Evolutionary conservation across 73 alveolate species (phyloP), one percentile per base, ranked within the genome.

Genomic region (Halteria grandinella): DNA sequence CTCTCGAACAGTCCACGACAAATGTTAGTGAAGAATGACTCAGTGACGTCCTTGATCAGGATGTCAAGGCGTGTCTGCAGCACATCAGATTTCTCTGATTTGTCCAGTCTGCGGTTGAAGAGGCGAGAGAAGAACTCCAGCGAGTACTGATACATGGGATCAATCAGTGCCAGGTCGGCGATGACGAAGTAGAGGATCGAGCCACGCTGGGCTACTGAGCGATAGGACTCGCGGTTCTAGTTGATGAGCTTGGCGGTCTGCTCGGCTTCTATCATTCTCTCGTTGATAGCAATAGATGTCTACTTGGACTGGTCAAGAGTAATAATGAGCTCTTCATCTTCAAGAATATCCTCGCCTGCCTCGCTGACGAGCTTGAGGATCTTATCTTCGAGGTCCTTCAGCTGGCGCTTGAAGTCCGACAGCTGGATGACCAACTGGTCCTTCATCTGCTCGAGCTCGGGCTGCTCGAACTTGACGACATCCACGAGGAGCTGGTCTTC

Each of bases 401-500:
- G 92, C 85, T 95, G 91, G 63, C 96, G 92, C 90, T 95, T 97
- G 69, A 97, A 98, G 55, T 93, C 95, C 11, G 98, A 91, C 21
- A 97, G 90, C 74, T 96, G 89, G 58, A 97, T 89, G 76, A 98
- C 98, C 12, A 97, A 87, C 70, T 92, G 79, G 41, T 95, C 99
- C 47, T 97, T 95, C 81, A 91, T 95, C 66, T 96, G 99, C 78
- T 97, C 99, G 48, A 98, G 71, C 72, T 98, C 99, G 0, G 99
- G 99, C 59, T 95, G 91, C 82, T 98, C 99, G 69, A 93, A 95
- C 79, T 95, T 90, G 40, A 98, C 99, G 59, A 97, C 99, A 82
- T 97, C 99, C 10, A 95, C 99, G 50, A 97, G 91, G 63, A 98
- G 88, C 88, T 98, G 98, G 81, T 98, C 99, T 95, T 98, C 99